phyloP scores from a whole-genome alignment of 306 rosid genomes.

The Clitoria ternatea region DNA sequence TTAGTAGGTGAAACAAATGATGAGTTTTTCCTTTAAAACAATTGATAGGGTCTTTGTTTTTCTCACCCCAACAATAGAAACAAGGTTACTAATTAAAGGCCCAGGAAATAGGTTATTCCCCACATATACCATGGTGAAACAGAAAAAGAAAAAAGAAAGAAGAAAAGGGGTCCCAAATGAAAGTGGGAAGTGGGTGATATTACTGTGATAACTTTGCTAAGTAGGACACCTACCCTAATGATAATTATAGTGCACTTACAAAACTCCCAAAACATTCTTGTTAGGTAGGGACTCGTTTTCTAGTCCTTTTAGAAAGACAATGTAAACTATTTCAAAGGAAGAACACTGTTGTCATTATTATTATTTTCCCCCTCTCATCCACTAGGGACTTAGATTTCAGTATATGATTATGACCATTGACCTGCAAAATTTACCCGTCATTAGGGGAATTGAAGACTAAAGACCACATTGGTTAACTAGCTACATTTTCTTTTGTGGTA shows the following conservation, averaged over 20 bases:
- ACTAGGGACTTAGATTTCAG: slow-evolving; percentile 21
- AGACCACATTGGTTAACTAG: background rate
- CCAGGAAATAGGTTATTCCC: background rate
- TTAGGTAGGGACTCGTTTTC: slow-evolving; percentile 32
- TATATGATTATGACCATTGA: slow-evolving; percentile 28
- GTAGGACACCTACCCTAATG: slow-evolving; percentile 34
- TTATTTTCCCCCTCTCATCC: background rate
- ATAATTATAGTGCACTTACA: slow-evolving; percentile 26
- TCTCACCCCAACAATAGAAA: background rate
- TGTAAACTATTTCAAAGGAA: background rate
- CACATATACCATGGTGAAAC: background rate
- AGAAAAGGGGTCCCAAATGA: slow-evolving; percentile 16
- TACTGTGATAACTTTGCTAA: slow-evolving; percentile 17
- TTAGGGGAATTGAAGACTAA: background rate
- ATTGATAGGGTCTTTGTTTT: background rate
- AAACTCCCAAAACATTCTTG: slow-evolving; percentile 16
- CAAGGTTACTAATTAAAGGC: background rate
- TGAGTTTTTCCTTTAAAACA: background rate
- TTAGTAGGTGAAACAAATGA: slow-evolving; percentile 29
- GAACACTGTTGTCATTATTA: background rate
- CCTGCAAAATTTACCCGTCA: background rate
- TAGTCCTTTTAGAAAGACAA: background rate
- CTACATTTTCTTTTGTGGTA: background rate
- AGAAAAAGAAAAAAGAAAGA: too few relatives aligned
- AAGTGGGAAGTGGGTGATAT: slow-evolving; percentile 29